Conservation (phyloP, 257 asterid genomes). For the Salvia rosmarinus region DNA sequence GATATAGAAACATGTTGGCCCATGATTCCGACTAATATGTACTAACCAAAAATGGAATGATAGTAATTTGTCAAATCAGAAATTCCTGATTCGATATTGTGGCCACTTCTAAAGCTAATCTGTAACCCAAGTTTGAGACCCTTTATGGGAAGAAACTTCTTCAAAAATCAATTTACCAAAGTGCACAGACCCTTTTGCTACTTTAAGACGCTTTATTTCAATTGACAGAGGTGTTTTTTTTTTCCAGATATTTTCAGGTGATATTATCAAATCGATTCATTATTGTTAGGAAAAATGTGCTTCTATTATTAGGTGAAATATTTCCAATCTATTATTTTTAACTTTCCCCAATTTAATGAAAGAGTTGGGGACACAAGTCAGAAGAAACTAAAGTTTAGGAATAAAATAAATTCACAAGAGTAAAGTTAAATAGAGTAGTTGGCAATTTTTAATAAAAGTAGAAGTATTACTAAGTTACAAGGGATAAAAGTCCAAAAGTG, state of each 20-base stretch:
- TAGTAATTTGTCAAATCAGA: conserved; percentile 38
- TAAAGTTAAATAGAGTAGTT: no score
- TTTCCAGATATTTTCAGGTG: background rate
- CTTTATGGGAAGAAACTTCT: background rate
- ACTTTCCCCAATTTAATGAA: background rate
- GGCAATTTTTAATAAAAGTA: no score
- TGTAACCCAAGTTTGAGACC: conserved; percentile 19
- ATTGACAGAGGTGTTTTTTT: background rate
- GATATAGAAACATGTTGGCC: background rate
- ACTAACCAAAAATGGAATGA: conserved; percentile 26
- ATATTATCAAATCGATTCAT: background rate
- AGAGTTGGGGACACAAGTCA: no score
- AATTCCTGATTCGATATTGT: conserved; percentile 18
- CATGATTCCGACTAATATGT: conserved; percentile 1
- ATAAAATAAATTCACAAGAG: background rate
- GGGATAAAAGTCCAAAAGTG: background rate
- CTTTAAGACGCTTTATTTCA: background rate
- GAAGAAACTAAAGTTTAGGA: background rate
- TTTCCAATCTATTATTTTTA: background rate
- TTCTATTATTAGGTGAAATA: background rate
- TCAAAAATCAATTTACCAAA: conserved; percentile 17
- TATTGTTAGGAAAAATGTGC: background rate
- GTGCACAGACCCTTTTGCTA: conserved; percentile 7
- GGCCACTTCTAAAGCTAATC: conserved; percentile 26
- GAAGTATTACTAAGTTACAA: background rate